phyloP scores from a whole-genome alignment of 257 asterid species.

The Solanum corneliomulleri region DNA sequence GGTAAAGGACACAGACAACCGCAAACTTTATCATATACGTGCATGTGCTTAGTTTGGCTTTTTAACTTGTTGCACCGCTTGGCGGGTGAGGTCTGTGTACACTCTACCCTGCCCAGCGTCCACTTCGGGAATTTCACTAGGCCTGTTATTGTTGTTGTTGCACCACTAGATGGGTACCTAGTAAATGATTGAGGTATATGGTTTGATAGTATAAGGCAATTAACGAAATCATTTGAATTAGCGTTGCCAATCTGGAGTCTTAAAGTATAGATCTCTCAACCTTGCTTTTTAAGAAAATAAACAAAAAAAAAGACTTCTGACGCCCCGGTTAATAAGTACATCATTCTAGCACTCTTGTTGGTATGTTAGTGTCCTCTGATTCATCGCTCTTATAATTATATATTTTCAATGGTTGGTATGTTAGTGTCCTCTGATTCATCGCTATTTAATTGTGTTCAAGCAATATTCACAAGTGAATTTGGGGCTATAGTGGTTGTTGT shows the following conservation, averaged over 20 bases:
- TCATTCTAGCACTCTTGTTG: slow-evolving; percentile 9
- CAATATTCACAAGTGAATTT: slow-evolving; percentile 47
- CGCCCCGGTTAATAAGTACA: no score
- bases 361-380: slow-evolving; percentile 40
- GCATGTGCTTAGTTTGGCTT: background rate
- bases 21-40: background rate
- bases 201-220: background rate
- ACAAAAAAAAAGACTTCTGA: background rate
- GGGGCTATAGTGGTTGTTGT: slow-evolving; percentile 60
- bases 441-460: slow-evolving; percentile 22
- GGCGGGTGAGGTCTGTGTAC: no score
- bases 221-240: background rate
- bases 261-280: background rate
- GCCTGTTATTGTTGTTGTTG: no score
- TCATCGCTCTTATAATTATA: slow-evolving; percentile 10
- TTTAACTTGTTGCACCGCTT: background rate
- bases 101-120: no score
- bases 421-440: slow-evolving; percentile 46
- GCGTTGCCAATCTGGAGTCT: background rate
- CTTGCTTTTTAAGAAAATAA: background rate
- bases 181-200: background rate
- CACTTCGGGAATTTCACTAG: no score
- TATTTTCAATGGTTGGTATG: slow-evolving; percentile 18
- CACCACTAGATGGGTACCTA: background rate
- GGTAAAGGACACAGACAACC: background rate